Percentiles rank a stretch among this genome's conserved stretches.
phyloP scores from a whole-genome alignment of 2,329 filamentous ascomycete genomes.

The Diaporthe aspalathi region DNA sequence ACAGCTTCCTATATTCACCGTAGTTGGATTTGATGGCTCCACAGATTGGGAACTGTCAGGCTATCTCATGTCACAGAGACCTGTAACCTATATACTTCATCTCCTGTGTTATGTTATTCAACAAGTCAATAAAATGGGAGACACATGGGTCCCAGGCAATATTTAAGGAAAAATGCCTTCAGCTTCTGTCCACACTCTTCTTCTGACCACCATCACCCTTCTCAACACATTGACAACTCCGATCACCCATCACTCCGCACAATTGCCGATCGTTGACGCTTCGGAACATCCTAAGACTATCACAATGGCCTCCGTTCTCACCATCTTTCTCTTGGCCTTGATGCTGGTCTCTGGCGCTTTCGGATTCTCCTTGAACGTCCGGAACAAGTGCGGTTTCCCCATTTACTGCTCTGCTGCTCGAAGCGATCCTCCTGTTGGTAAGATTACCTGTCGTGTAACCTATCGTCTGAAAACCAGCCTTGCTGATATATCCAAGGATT shows the following conservation, averaged over 20 bases:
- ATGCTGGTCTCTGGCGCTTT: neutral
- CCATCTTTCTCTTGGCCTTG: neutral
- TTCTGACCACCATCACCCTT: too few relatives aligned
- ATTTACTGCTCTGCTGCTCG: slow-evolving; percentile 14
- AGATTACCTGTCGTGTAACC: neutral
- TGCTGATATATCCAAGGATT: neutral
- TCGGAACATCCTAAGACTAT: too few relatives aligned
- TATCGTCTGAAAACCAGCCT: neutral
- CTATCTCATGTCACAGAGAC: neutral
- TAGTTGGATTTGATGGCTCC: too few relatives aligned
- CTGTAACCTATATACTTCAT: neutral
- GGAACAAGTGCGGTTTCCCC: slow-evolving; percentile 3
- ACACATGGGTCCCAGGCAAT: neutral
- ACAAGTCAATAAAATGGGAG: neutral
- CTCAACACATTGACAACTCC: neutral
- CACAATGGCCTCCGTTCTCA: neutral
- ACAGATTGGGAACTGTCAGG: neutral
- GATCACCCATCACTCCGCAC: too few relatives aligned
- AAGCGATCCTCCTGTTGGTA: neutral
- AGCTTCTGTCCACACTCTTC: neutral
- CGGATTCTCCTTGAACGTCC: slow-evolving; percentile 14
- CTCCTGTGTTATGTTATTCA: too few relatives aligned
- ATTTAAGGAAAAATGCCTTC: neutral
- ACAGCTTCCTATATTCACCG: too few relatives aligned
- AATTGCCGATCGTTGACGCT: too few relatives aligned